Evolutionary conservation across 2,329 filamentous ascomycete genomes (phyloP).

Genomic region (Colletotrichum sansevieriae): DNA sequence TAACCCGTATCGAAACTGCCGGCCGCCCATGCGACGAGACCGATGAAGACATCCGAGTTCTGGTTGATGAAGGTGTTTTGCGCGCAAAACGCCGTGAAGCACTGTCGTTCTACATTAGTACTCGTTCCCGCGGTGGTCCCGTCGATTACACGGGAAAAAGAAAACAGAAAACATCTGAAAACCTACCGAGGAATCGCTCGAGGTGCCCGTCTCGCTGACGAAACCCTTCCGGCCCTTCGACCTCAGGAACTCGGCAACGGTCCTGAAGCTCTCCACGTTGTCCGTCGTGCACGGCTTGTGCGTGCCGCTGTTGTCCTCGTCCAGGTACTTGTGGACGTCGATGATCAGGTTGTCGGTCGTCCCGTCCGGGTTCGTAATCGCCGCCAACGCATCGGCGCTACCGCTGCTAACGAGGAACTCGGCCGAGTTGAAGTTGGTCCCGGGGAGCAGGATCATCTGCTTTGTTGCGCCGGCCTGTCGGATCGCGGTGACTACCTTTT

Average conservation of each 20-base stretch:
- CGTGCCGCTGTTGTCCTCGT: slow-evolving; percentile 68
- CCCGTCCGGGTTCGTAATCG: slow-evolving; percentile 70
- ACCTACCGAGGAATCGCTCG: slow-evolving; percentile 55
- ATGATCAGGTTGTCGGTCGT: slow-evolving; percentile 68
- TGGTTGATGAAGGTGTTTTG: slow-evolving; percentile 61
- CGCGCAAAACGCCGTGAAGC: slow-evolving; percentile 58
- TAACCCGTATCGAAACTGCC: slow-evolving; percentile 59
- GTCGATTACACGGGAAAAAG: background rate
- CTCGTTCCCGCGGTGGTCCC: background rate
- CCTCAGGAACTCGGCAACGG: slow-evolving; percentile 61
- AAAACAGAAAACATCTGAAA: background rate
- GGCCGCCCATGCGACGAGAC: slow-evolving; percentile 61
- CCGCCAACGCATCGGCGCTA: slow-evolving; percentile 63
- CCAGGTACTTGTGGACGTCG: slow-evolving; percentile 73
- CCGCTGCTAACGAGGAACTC: slow-evolving; percentile 62
- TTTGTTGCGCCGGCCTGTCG: slow-evolving; percentile 71
- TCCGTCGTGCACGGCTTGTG: slow-evolving; percentile 65
- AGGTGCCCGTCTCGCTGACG: slow-evolving; percentile 66
- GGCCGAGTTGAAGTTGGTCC: slow-evolving; percentile 69
- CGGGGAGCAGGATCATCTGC: slow-evolving; percentile 75
- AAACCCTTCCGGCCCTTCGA: slow-evolving; percentile 62
- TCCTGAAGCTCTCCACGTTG: slow-evolving; percentile 62
- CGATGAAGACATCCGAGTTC: slow-evolving; percentile 62
- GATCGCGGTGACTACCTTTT: slow-evolving; percentile 75
- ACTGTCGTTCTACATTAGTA: slow-evolving; percentile 46